Base-by-base conservation (phyloP, 1,284 basidiomycete species). In the Cystobasidiaceae sp. region DNA sequence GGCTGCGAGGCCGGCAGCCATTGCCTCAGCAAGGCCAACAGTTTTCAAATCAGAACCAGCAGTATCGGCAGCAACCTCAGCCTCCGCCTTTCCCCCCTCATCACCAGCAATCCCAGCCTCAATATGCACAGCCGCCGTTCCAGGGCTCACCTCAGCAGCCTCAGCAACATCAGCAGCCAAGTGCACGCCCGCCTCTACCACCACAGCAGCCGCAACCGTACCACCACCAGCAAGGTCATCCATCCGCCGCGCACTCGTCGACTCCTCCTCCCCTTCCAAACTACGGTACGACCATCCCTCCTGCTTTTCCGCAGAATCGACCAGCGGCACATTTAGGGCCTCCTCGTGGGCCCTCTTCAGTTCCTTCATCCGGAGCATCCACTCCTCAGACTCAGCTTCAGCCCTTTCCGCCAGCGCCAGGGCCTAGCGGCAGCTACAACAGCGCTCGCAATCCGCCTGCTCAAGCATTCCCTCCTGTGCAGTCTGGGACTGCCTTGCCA, bases 381-480 rank as follows among this genome's bases (percentile, higher is more conserved):
- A n/a, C n/a, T n/a, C n/a, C n/a, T n/a, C n/a, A n/a, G n/a, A n/a
- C n/a, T n/a, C n/a, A n/a, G n/a, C n/a, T n/a, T n/a, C n/a, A n/a
- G n/a, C n/a, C n/a, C n/a, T n/a, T n/a, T n/a, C n/a, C n/a, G n/a
- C n/a, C n/a, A n/a, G n/a, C n/a, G n/a, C n/a, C n/a, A n/a, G n/a
- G n/a, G n/a, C n/a, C n/a, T n/a, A n/a, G n/a, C n/a, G n/a, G n/a
- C n/a, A n/a, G n/a, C n/a, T n/a, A n/a, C n/a, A n/a, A n/a, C n/a
- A n/a, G n/a, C n/a, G n/a, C n/a, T n/a, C n/a, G n/a, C n/a, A n/a
- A n/a, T n/a, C n/a, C n/a, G n/a, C n/a, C n/a, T n/a, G n/a, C n/a
- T n/a, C n/a, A n/a, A n/a, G 46, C 61, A 4, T 57, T 45, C 33
- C 61, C 66, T 25, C 52, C 52, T 32, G 45, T 59, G n/a, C 56